Evolutionary conservation across 2,329 filamentous ascomycete genomes (phyloP).

Genomic region (Talaromyces atroroseus): DNA sequence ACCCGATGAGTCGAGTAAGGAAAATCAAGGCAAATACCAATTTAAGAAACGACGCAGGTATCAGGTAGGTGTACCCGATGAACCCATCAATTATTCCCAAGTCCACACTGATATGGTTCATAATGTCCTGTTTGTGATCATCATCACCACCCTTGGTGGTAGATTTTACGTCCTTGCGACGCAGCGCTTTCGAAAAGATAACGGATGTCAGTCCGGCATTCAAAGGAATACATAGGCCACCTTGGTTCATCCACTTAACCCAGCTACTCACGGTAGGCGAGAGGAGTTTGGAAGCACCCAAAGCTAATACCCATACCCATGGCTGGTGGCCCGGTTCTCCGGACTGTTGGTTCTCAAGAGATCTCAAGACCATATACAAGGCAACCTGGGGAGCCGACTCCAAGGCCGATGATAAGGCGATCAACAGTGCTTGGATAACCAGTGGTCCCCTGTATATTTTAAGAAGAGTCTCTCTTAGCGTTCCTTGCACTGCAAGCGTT

Average conservation of each 20-base stretch:
- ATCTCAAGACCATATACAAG: constrained; percentile 59
- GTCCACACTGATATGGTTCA: constrained; percentile 75
- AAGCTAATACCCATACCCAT: constrained; percentile 63
- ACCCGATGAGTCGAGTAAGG: constrained; percentile 54
- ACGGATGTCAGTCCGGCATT: constrained; percentile 65
- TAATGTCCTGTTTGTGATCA: constrained; percentile 59
- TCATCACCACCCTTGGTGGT: constrained; percentile 42
- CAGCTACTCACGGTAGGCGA: constrained; percentile 57
- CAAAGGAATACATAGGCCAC: constrained; percentile 59
- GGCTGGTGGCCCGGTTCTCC: constrained; percentile 49
- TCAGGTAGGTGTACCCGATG: constrained; percentile 30
- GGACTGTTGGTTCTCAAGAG: constrained; percentile 53
- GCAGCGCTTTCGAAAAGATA: constrained; percentile 71
- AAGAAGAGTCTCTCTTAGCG: constrained; percentile 56
- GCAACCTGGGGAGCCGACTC: constrained; percentile 66
- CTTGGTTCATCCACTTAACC: constrained; percentile 62
- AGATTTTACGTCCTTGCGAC: constrained; percentile 64
- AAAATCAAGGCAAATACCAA: not conserved
- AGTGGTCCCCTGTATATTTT: constrained; percentile 54
- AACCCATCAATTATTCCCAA: constrained; percentile 64
- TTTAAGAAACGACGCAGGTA: not conserved
- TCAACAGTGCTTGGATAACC: constrained; percentile 54
- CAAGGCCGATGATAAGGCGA: constrained; percentile 51
- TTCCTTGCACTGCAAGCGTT: constrained; percentile 30
- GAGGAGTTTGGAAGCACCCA: constrained; percentile 56